Evolutionary conservation across 2,329 filamentous ascomycete genomes (phyloP), one percentile per base, ranked within the genome.

Genomic region (Xylariaceae sp.): DNA sequence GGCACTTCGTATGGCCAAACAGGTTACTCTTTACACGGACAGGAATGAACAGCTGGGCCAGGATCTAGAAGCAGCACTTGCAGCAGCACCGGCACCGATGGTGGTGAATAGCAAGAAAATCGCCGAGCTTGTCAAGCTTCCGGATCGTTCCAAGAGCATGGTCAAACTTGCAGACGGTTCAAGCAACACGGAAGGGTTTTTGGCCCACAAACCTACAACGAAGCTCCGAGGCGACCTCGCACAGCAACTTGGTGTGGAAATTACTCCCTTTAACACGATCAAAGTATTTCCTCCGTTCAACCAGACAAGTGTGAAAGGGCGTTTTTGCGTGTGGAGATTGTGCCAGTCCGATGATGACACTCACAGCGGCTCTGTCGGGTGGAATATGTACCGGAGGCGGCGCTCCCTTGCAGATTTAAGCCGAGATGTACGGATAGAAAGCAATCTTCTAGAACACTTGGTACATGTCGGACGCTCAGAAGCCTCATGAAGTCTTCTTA

Each of bases 131-230:
- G 36, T 34, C 13, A 34, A 47, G 13, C 31, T 31, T 7, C 16
- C 36, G 3, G 17, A 53, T 18, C 17, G 47, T 17, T n/a, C 46
- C 40, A 12, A 36, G 6, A 40, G 53, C 38, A 53, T 44, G 12
- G 44, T 59, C 17, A 12, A 43, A 18, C 49, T 63, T 11, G 46
- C 54, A 38, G 72, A 74, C 49, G 75, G 74, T 7, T 60, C 53
- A 0, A 56, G 52, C 31, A 62, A 64, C 44, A 58, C 59, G 2
- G 67, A 76, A 46, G 67, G 66, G 0, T 78, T 77, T 50, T 48
- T 76, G 14, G 60, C 54, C 11, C 71, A 70, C 55, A 69, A 66
- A 17, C 74, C 73, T 0, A 60, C 31, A 7, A 9, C 10, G 14
- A 6, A 22, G 4, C 36, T 22, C 9, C 17, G 44, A 6, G 14